phyloP scores from a whole-genome alignment of 2,329 filamentous ascomycete species.

The Trichoderma koningiopsis region DNA sequence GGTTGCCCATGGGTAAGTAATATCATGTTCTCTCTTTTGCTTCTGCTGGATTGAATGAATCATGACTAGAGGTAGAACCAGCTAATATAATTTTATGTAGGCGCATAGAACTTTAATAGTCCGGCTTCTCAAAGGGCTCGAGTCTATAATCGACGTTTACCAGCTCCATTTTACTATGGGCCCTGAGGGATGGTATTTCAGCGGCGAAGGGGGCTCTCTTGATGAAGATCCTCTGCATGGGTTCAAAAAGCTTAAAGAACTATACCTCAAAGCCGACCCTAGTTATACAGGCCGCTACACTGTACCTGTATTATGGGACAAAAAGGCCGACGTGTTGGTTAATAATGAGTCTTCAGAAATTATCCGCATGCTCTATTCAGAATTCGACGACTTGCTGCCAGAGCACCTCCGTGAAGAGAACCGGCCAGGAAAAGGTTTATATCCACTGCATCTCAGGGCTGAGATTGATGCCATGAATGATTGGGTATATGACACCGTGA shows the following conservation, averaged over 20 bases:
- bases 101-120: constrained; percentile 75
- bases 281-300: constrained; percentile 72
- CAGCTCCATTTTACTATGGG: constrained; percentile 68
- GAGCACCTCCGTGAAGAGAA: constrained; percentile 54
- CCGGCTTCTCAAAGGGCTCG: constrained; percentile 71
- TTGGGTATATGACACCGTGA: constrained; percentile 63
- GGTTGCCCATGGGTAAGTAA: constrained; percentile 63
- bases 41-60: neutral
- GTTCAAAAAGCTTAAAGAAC: constrained; percentile 66
- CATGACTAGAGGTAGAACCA: fast-evolving
- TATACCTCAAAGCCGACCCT: constrained; percentile 70
- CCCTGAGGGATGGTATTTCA: constrained; percentile 57
- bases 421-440: constrained; percentile 56
- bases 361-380: constrained; percentile 78
- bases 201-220: constrained; percentile 50
- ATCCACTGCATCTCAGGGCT: constrained; percentile 52
- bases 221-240: constrained; percentile 63
- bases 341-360: constrained; percentile 85
- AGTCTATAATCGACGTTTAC: constrained; percentile 69
- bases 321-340: constrained; percentile 69
- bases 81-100: constrained; percentile 34
- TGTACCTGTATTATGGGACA: constrained; percentile 73
- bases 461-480: constrained; percentile 68
- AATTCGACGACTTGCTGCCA: constrained; percentile 65
- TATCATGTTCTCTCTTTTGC: too few relatives aligned